Conservation (phyloP, 192 early-diverging fungal genomes). For the Coemansia sp. region DNA sequence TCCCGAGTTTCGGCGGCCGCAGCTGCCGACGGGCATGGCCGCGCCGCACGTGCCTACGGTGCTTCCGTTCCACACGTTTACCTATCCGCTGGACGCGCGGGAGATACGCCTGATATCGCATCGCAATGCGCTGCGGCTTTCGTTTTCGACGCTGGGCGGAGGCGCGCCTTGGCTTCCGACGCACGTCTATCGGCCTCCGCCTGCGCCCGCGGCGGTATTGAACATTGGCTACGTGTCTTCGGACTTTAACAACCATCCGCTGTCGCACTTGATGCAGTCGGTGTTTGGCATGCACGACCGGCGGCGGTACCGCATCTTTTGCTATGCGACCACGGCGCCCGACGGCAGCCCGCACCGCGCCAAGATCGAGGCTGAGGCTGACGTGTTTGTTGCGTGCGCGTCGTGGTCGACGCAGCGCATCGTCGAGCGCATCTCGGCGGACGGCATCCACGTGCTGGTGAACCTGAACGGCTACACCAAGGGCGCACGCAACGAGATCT, state of each 20-base stretch:
- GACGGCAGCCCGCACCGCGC: slow-evolving; percentile 75
- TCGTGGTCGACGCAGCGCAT: slow-evolving; percentile 70
- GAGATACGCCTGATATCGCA: slow-evolving; percentile 85
- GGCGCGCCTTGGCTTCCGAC: slow-evolving; percentile 56
- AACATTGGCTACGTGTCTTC: slow-evolving; percentile 87
- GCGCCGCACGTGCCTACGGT: slow-evolving; percentile 77
- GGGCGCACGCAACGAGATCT: slow-evolving; percentile 89
- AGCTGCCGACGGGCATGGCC: slow-evolving; percentile 51
- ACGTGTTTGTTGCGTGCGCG: slow-evolving; percentile 76
- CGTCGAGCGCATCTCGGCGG: slow-evolving; percentile 67
- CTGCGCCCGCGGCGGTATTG: slow-evolving; percentile 68
- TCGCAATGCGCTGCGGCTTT: slow-evolving; percentile 78
- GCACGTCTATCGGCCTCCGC: slow-evolving; percentile 69
- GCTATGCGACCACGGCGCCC: slow-evolving; percentile 78
- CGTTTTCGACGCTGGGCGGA: slow-evolving; percentile 63
- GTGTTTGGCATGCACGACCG: slow-evolving; percentile 92
- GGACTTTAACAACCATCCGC: slow-evolving; percentile 92
- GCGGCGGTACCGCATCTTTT: slow-evolving; percentile 65
- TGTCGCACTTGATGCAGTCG: slow-evolving; percentile 91
- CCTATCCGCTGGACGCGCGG: slow-evolving; percentile 78
- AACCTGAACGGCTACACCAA: slow-evolving; percentile 98
- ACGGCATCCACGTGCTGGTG: slow-evolving; percentile 84
- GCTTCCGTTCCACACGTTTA: slow-evolving; percentile 93
- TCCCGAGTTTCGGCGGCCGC: slow-evolving; percentile 48
- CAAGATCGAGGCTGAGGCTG: slow-evolving; percentile 76